Conservation (phyloP, 169 alveolate genomes). For the Babesia gibsoni region DNA sequence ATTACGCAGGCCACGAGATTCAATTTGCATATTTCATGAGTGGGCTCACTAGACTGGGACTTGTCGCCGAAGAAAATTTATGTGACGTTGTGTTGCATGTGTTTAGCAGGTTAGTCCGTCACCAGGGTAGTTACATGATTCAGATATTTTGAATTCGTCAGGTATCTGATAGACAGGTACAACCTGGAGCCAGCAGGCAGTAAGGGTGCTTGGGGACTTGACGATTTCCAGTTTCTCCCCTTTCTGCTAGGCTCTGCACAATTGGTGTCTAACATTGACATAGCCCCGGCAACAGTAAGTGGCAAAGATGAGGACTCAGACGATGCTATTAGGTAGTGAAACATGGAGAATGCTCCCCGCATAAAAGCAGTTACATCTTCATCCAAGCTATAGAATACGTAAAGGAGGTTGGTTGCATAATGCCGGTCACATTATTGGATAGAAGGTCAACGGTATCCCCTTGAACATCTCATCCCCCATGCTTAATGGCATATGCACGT, state of each 20-base stretch:
- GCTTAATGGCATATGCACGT: conserved; percentile 88
- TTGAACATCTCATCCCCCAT: conserved; percentile 89
- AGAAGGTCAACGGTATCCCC: conserved; percentile 55
- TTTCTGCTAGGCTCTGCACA: conserved; percentile 95
- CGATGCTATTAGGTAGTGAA: conserved; percentile 24
- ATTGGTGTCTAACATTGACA: conserved; percentile 73
- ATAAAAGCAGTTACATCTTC: conserved; percentile 79
- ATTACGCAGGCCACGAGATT: conserved; percentile 60
- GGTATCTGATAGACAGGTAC: conserved; percentile 89
- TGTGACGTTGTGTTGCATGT: conserved; percentile 17
- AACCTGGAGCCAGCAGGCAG: conserved; percentile 99
- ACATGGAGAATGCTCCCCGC: neutral
- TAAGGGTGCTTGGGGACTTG: conserved; percentile 99
- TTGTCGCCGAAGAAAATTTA: conserved; percentile 5
- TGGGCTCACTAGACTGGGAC: neutral
- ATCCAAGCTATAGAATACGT: conserved; percentile 86
- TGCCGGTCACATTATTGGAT: neutral
- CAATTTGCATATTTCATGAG: conserved; percentile 41
- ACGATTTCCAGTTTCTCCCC: conserved; percentile 96
- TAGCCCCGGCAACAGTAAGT: conserved; percentile 62
- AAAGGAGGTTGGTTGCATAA: conserved; percentile 74
- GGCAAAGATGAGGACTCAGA: neutral
- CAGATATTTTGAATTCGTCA: conserved; percentile 91
- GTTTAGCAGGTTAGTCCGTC: conserved; percentile 28
- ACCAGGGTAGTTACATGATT: neutral